A percentile compares a stretch with the other conserved stretches of the same genome.
Evolutionary conservation across 2,329 filamentous ascomycete species (phyloP).

Genomic region (Alternaria gaisen): DNA sequence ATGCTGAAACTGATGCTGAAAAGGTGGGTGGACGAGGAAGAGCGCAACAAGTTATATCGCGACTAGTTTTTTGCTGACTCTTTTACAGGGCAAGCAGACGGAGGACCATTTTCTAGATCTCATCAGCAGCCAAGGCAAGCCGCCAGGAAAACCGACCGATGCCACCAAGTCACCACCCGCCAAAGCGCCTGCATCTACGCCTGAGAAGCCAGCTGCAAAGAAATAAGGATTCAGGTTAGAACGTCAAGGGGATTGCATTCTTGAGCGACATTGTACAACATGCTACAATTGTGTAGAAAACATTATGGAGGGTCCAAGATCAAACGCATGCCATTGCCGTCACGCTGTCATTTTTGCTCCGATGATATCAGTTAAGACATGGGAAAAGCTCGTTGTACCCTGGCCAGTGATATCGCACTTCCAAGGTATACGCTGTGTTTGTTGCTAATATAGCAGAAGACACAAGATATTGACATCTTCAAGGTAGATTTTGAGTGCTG

Average conservation of each 20-base stretch:
- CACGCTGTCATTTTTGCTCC: background rate
- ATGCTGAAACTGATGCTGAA: conserved; percentile 55
- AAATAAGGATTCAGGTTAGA: conserved; percentile 3
- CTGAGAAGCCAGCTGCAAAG: conserved; percentile 20
- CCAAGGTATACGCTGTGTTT: background rate
- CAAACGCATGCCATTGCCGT: background rate
- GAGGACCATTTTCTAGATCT: conserved; percentile 43
- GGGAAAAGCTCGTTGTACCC: background rate
- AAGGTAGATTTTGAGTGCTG: background rate
- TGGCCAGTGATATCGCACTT: background rate
- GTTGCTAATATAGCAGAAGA: background rate
- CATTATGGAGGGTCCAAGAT: background rate
- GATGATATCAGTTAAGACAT: background rate
- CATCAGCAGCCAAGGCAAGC: conserved; percentile 39
- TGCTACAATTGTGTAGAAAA: conserved; percentile 7
- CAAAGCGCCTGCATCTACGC: conserved; percentile 19
- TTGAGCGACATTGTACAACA: background rate
- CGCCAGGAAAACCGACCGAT: conserved; percentile 21
- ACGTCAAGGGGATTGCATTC: background rate
- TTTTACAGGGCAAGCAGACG: conserved; percentile 25
- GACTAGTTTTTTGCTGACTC: conserved; percentile 5
- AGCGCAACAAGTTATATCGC: background rate
- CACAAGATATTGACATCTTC: background rate
- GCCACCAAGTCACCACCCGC: conserved; percentile 26
- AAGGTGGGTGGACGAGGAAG: conserved; percentile 12